Evolutionary conservation across 2,329 filamentous ascomycete genomes (phyloP), one percentile per base, ranked within the genome.

Genomic region (Emergomyces orientalis): DNA sequence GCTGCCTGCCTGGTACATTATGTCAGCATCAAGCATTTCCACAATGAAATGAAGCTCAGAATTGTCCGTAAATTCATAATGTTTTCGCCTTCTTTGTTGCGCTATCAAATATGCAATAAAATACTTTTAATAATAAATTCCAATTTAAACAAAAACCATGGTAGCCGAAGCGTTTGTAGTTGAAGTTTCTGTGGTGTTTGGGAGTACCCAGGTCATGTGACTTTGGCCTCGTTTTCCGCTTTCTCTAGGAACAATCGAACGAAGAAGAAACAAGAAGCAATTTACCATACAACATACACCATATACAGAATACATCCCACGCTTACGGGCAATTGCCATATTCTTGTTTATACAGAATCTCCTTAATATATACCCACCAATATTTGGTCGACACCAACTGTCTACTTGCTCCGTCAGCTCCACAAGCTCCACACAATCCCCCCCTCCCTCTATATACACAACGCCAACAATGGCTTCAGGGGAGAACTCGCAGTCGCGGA

Each of bases 371-470:
- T 32, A 6, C 49, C 27, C 27, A 52, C 3, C 49, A 19, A 13
- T n/a, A 1, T 27, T 32, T 6, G 25, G 17, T 32, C 17, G 17
- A 45, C 14, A 45, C 19, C n/a, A 7, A n/a, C 45, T 25, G n/a
- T 22, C n/a, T 19, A 17, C 34, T 3, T 37, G 34, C 34, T 7
- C 9, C 3, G 34, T 37, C 45, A 13, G 45, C 49, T 25, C 49
- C 22, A 32, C 9, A 30, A 19, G 13, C 9, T 8, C 22, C 49
- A 27, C 9, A 22, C 22, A 22, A 11, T 8, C 32, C 8, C 9
- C 34, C 5, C n/a, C n/a, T 6, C 34, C n/a, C 34, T n/a, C n/a
- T 7, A 86, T 19, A 19, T 32, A 32, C 63, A 84, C 83, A 22
- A 8, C 52, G 22, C 30, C 52, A 14, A 49, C 37, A 41, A 77